A percentile compares a stretch with the other conserved stretches of the same genome.
phyloP scores from a whole-genome alignment of 1,139 yeast genomes.

The Geotrichum klebahnii region DNA sequence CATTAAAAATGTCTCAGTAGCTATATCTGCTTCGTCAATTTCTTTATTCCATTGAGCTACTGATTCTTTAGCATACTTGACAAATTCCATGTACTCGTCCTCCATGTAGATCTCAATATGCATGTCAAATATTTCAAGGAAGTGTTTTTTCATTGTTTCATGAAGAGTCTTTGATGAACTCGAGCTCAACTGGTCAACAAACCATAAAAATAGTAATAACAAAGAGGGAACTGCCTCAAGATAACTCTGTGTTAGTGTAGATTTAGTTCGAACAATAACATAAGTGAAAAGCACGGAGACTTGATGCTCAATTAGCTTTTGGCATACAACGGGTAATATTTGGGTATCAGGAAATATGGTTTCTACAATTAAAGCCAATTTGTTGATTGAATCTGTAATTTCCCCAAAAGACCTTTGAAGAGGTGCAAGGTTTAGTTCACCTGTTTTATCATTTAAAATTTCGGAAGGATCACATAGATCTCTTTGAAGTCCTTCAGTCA shows the following conservation, averaged over 20 bases:
- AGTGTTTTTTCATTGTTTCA: slow-evolving; percentile 4
- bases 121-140: slow-evolving; percentile 6
- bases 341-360: slow-evolving; percentile 33
- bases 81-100: slow-evolving; percentile 17
- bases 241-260: slow-evolving; percentile 16
- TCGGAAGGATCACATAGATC: slow-evolving; percentile 24
- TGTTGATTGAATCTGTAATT: slow-evolving; percentile 39
- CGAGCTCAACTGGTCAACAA: slow-evolving; percentile 13
- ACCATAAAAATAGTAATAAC: slow-evolving; percentile 21
- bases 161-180: slow-evolving; percentile 30
- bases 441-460: slow-evolving; percentile 30
- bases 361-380: slow-evolving; percentile 40
- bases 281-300: slow-evolving; percentile 35
- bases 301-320: slow-evolving; percentile 38
- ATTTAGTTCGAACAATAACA: slow-evolving; percentile 27
- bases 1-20: slow-evolving; percentile 42
- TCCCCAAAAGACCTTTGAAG: slow-evolving; percentile 33
- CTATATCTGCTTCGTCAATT: slow-evolving; percentile 37
- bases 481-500: slow-evolving; percentile 40
- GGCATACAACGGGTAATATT: slow-evolving; percentile 33
- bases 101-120: slow-evolving; percentile 13
- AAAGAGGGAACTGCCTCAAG: slow-evolving; percentile 13
- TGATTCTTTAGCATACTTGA: slow-evolving; percentile 32
- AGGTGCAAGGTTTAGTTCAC: slow-evolving; percentile 37
- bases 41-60: slow-evolving; percentile 39